These are phyloP conservation scores for Cydonia oblonga DNA, from an alignment of 331 rosid species.

Conservation along the genomic window DNA sequence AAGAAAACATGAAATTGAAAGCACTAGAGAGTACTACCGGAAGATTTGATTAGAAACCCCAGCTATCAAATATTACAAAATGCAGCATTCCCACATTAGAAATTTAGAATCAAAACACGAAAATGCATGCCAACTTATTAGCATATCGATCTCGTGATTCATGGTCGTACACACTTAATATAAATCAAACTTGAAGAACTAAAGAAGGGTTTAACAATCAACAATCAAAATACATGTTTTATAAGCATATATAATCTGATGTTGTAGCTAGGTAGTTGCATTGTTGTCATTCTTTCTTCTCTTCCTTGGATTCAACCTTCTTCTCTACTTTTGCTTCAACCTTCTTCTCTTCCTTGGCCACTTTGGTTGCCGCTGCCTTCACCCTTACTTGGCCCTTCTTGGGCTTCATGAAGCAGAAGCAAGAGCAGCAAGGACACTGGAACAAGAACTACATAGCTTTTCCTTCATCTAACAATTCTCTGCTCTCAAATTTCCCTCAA, in stretches of 20 bases:
- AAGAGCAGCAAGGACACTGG: constrained; percentile 89
- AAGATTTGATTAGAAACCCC: background rate
- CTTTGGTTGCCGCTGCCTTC: constrained; percentile 23
- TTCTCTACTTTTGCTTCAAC: constrained; percentile 25
- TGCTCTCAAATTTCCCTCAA: background rate
- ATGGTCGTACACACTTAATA: background rate
- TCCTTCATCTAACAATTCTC: constrained; percentile 1
- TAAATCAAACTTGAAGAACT: background rate
- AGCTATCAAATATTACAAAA: background rate
- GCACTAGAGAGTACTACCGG: background rate
- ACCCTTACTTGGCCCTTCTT: constrained; percentile 38
- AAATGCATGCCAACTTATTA: background rate
- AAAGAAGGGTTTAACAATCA: background rate
- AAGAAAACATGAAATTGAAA: too few relatives aligned
- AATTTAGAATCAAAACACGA: background rate
- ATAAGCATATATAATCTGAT: background rate
- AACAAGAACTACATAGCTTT: constrained; percentile 75
- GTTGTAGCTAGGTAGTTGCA: background rate
- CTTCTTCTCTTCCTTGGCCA: constrained; percentile 12
- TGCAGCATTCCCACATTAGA: background rate
- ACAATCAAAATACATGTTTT: background rate
- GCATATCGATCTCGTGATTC: background rate
- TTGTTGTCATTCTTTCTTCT: constrained; percentile 35
- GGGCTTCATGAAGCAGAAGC: constrained; percentile 96
- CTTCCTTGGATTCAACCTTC: constrained; percentile 32